Percentiles rank a stretch among this genome's conserved stretches.
Conservation (phyloP, 1,284 basidiomycete genomes). For the Golubevia pallescens region DNA sequence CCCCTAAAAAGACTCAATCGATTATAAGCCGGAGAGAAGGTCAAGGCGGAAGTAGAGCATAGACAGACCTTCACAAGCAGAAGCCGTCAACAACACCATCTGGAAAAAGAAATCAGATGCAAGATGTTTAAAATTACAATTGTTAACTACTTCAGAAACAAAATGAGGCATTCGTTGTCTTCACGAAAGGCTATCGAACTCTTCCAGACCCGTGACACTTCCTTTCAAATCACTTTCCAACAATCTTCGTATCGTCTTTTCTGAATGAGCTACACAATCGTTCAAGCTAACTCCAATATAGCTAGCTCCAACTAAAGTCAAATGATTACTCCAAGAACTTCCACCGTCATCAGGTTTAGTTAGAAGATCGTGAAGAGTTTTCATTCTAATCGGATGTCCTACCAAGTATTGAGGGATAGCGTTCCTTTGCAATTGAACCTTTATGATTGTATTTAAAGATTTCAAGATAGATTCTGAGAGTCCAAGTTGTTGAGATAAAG, state of each 20-base stretch:
- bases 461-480: constrained; percentile 21
- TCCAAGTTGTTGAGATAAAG: constrained; percentile 36
- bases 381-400: constrained; percentile 77
- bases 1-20: background rate
- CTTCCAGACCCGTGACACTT: constrained; percentile 10
- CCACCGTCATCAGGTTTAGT: constrained; percentile 25
- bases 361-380: constrained; percentile 70
- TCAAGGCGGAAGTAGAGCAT: too few relatives aligned
- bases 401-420: constrained; percentile 85
- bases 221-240: constrained; percentile 2
- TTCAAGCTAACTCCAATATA: constrained; percentile 87
- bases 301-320: constrained; percentile 83
- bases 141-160: too few relatives aligned
- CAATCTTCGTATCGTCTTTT: too few relatives aligned
- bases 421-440: constrained; percentile 70
- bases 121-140: too few relatives aligned
- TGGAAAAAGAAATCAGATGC: too few relatives aligned
- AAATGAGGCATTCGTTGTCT: too few relatives aligned
- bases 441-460: constrained; percentile 54
- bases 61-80: too few relatives aligned
- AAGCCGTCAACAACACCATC: too few relatives aligned
- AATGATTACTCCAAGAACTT: constrained; percentile 69
- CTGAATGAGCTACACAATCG: too few relatives aligned
- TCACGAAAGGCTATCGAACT: constrained; percentile 1
- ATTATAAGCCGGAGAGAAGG: too few relatives aligned